These are phyloP conservation scores for Vanilla planifolia DNA, from an alignment of 106 monocot species.

Conservation along the genomic window DNA sequence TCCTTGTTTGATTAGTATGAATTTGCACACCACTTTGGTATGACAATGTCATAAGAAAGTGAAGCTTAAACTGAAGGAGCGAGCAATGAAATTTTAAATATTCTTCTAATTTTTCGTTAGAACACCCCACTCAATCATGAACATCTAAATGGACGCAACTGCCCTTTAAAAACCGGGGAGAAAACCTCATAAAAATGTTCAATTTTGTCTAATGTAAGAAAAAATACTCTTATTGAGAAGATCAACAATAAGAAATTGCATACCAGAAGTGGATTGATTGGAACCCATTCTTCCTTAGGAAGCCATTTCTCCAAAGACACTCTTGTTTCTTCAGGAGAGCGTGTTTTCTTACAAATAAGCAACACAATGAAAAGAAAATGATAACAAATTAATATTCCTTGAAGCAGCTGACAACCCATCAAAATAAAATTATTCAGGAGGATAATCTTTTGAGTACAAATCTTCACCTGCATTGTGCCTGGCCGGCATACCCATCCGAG, in stretches of 20 bases:
- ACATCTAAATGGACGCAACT: no score
- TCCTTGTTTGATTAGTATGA: no score
- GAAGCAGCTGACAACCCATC: background rate
- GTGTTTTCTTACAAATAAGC: slow-evolving; percentile 56
- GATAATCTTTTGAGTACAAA: background rate
- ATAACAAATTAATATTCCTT: background rate
- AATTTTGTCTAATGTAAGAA: no score
- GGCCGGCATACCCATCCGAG: slow-evolving; percentile 86
- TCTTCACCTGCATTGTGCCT: slow-evolving; percentile 54
- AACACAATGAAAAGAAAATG: background rate
- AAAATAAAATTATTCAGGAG: background rate
- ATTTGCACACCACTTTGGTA: no score
- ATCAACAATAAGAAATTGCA: background rate
- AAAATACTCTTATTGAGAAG: background rate
- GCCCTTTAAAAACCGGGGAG: no score
- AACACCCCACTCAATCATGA: no score
- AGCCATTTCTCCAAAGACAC: slow-evolving; percentile 83
- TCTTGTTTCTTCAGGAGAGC: slow-evolving; percentile 83
- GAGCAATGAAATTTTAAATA: no score
- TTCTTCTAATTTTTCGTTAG: no score
- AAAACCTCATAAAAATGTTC: no score
- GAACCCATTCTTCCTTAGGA: slow-evolving; percentile 94
- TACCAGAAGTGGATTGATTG: slow-evolving; percentile 93
- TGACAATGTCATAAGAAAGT: no score
- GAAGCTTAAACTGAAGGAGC: no score